These are phyloP conservation scores for Oenanthe javanica DNA, from an alignment of 140 eudicot genomes.

Conservation along the genomic window DNA sequence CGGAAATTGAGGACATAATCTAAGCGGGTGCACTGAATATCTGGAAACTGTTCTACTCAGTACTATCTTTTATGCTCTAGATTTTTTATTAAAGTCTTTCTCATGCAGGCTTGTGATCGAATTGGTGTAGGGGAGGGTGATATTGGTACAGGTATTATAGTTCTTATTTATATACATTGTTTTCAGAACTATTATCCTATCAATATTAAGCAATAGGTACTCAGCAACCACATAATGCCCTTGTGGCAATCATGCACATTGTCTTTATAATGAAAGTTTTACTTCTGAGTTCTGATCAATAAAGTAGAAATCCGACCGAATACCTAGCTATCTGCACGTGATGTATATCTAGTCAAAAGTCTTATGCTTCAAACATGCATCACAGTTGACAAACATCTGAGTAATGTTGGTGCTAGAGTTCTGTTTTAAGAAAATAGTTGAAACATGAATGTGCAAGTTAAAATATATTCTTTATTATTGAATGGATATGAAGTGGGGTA, in stretches of 20 bases:
- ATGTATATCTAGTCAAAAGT: neutral
- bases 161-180: neutral
- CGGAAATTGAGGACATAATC: neutral
- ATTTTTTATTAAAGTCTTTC: constrained; percentile 10
- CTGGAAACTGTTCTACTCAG: neutral
- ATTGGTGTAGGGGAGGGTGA: constrained; percentile 58
- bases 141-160: constrained; percentile 58
- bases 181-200: neutral
- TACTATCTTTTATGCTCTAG: constrained; percentile 1
- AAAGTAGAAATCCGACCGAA: neutral
- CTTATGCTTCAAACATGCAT: neutral
- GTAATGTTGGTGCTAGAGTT: neutral
- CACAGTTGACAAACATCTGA: neutral
- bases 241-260: neutral
- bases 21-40: neutral
- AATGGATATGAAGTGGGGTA: neutral
- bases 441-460: neutral
- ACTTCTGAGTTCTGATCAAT: neutral
- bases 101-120: constrained; percentile 68
- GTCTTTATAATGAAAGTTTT: neutral
- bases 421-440: neutral
- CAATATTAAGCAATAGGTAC: neutral
- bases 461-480: neutral
- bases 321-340: neutral
- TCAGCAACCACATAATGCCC: neutral